phyloP scores from a whole-genome alignment of 352 stramenopile genomes.

The Pythium rhizo-oryzae region DNA sequence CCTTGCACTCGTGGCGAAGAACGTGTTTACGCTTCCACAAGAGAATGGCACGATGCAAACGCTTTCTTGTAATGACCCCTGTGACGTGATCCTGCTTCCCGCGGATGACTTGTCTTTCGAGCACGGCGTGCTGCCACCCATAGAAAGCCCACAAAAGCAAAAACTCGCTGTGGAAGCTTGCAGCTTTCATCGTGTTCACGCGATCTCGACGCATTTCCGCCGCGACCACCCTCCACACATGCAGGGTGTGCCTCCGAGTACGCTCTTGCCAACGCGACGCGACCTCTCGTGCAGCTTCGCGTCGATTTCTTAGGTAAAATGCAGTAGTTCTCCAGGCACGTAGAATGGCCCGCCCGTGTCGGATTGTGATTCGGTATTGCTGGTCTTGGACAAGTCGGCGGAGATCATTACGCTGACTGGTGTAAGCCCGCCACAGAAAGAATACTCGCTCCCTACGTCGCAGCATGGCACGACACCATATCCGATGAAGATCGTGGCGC shows the following conservation, averaged over 20 bases:
- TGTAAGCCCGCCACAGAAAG: constrained; percentile 1
- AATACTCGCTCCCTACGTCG: neutral
- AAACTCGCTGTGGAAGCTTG: constrained; percentile 21
- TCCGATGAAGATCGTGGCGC: neutral
- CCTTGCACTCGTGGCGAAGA: neutral
- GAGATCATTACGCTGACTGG: neutral
- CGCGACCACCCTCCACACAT: neutral
- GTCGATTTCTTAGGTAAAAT: neutral
- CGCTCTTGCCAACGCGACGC: neutral
- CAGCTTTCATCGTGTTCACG: constrained; percentile 1
- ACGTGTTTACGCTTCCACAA: neutral
- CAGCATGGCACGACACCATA: neutral
- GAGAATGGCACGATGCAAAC: neutral
- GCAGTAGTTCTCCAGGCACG: constrained; percentile 3
- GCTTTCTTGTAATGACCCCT: neutral
- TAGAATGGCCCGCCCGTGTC: neutral
- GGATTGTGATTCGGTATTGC: neutral
- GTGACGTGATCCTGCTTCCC: neutral
- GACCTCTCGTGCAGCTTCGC: neutral
- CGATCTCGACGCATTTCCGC: neutral
- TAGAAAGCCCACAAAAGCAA: constrained; percentile 19
- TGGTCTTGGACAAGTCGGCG: neutral
- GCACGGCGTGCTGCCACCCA: constrained; percentile 18
- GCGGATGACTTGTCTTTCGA: neutral
- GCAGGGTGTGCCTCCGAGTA: neutral